Evolutionary conservation across 2,329 filamentous ascomycete species (phyloP).

Genomic region (Plenodomus tracheiphilus): DNA sequence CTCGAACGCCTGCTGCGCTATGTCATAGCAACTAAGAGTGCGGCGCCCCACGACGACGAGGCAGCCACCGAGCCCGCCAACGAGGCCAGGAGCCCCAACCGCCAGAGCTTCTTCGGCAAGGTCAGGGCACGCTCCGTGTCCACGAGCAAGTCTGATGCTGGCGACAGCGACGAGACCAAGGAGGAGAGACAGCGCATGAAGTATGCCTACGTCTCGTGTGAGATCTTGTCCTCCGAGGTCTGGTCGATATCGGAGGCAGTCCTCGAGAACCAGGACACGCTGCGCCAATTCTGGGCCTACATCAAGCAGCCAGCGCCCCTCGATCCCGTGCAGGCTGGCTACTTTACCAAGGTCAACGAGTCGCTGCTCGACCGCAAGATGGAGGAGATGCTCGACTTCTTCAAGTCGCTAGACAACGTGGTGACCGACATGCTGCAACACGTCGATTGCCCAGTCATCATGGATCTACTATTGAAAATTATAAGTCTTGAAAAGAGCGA

Average conservation of each 20-base stretch:
- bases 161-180: constrained; percentile 65
- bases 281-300: constrained; percentile 90
- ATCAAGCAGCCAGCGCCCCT: constrained; percentile 81
- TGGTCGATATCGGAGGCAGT: constrained; percentile 96
- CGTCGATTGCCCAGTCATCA: constrained; percentile 96
- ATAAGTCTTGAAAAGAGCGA: constrained; percentile 94
- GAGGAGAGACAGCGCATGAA: constrained; percentile 88
- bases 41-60: constrained; percentile 40
- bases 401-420: constrained; percentile 81
- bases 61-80: constrained; percentile 50
- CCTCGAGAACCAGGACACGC: constrained; percentile 76
- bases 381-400: constrained; percentile 89
- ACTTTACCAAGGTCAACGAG: constrained; percentile 99
- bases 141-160: constrained; percentile 45
- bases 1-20: constrained; percentile 87
- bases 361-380: constrained; percentile 98
- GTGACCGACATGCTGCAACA: constrained; percentile 86
- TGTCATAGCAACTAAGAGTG: constrained; percentile 76
- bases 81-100: constrained; percentile 35
- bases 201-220: constrained; percentile 90
- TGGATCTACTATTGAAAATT: constrained; percentile 95
- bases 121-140: constrained; percentile 51
- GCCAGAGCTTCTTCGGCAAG: constrained; percentile 52
- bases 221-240: constrained; percentile 91
- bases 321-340: constrained; percentile 91